These are phyloP conservation scores for Sanghuangporus sanghuang DNA, from an alignment of 1,284 basidiomycete genomes.

Conservation along the genomic window DNA sequence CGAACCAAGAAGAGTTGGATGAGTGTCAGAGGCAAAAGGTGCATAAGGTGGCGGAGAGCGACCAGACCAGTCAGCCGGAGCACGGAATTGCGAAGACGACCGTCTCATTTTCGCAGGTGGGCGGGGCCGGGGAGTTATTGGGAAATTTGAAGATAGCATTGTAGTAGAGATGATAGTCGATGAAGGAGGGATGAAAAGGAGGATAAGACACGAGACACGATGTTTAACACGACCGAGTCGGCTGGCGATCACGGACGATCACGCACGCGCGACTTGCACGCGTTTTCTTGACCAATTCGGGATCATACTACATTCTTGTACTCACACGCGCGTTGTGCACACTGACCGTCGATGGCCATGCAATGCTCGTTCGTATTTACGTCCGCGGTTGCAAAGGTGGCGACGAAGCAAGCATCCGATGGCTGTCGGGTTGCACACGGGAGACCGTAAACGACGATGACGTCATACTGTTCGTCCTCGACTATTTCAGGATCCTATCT, in stretches of 20 bases:
- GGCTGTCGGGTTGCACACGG: not conserved
- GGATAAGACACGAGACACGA: not conserved
- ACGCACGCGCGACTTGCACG: not conserved
- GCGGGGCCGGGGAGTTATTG: not conserved
- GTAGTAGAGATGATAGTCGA: not conserved
- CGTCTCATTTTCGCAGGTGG: slow-evolving; percentile 14
- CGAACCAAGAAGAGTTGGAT: slow-evolving; percentile 12
- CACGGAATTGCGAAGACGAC: not conserved
- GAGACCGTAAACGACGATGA: not conserved
- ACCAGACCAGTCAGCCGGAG: not conserved
- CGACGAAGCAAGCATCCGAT: not conserved
- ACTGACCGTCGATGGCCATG: not conserved
- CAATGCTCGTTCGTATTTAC: not conserved
- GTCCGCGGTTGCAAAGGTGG: not conserved
- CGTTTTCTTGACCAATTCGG: not conserved
- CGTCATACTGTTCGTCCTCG: not conserved
- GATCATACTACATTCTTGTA: too few species aligned
- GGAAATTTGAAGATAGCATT: slow-evolving; percentile 10
- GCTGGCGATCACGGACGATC: not conserved
- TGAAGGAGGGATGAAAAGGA: not conserved
- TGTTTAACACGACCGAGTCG: not conserved
- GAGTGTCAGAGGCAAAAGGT: not conserved
- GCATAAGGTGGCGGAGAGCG: slow-evolving; percentile 18
- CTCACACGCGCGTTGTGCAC: not conserved
- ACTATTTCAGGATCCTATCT: not conserved